A percentile compares a stretch with the other conserved stretches of the same genome.
Conservation (phyloP, 345 rosid genomes). For the Rhodamnia argentea region DNA sequence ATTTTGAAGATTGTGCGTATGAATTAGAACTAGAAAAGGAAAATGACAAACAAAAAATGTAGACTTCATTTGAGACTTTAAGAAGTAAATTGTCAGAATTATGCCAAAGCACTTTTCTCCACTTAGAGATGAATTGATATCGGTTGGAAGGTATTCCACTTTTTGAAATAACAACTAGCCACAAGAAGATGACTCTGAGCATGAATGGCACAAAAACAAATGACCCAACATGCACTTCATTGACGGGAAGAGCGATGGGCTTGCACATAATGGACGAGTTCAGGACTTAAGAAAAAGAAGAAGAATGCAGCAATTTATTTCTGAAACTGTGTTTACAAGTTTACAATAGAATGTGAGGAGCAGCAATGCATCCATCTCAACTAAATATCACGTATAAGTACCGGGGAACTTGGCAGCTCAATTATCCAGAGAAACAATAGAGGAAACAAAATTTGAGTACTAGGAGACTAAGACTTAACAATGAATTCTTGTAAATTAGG, state of each 20-base stretch:
- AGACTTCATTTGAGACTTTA: background rate
- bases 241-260: background rate
- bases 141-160: background rate
- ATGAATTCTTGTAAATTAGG: background rate
- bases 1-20: background rate
- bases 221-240: background rate
- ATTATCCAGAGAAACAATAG: background rate
- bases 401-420: background rate
- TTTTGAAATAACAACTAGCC: background rate
- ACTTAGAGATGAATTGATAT: background rate
- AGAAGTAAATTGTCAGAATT: background rate
- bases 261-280: background rate
- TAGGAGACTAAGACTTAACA: background rate
- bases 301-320: background rate
- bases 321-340: background rate
- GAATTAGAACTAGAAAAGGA: background rate
- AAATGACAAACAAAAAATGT: background rate
- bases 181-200: background rate
- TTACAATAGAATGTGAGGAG: background rate
- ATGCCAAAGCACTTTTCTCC: background rate
- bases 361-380: background rate
- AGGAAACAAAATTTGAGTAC: background rate
- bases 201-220: background rate
- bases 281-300: background rate
- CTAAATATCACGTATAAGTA: background rate